A percentile compares a stretch with the other conserved stretches of the same genome.
These are phyloP conservation scores for Brassica incana DNA, from an alignment of 345 rosid genomes.

Conservation along the genomic window DNA sequence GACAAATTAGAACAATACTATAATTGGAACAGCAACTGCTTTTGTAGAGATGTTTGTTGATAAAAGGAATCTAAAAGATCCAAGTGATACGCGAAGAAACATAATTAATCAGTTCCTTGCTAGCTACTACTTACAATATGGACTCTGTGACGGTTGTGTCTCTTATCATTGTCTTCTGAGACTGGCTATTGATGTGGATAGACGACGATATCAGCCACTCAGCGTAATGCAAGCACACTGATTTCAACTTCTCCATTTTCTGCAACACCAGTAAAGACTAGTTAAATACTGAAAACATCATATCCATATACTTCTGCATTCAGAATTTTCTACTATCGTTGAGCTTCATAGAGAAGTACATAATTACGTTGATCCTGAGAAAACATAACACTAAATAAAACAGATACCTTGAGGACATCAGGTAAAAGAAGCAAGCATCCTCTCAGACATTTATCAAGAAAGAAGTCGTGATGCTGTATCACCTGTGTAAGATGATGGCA, in stretches of 20 bases:
- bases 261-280: conserved; percentile 32
- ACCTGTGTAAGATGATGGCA: conserved; percentile 54
- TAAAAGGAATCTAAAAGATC: neutral
- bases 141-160: conserved; percentile 67
- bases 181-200: conserved; percentile 52
- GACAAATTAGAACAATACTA: conserved; percentile 9
- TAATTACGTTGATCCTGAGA: neutral
- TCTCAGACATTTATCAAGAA: conserved; percentile 89
- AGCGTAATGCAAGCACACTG: conserved; percentile 82
- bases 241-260: conserved; percentile 91
- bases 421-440: conserved; percentile 98
- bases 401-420: conserved; percentile 72
- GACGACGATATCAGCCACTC: conserved; percentile 94
- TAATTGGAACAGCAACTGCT: neutral
- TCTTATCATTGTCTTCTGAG: conserved; percentile 51
- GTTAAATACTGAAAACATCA: neutral
- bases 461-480: conserved; percentile 81
- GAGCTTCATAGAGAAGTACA: neutral
- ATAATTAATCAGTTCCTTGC: neutral
- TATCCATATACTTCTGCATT: neutral
- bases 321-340: neutral
- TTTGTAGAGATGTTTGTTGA: conserved; percentile 16
- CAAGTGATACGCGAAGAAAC: neutral
- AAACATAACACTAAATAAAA: neutral
- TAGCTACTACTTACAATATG: conserved; percentile 65